Evolutionary conservation across 1,284 basidiomycete genomes (phyloP).

Genomic region (Pseudozyma pruni): DNA sequence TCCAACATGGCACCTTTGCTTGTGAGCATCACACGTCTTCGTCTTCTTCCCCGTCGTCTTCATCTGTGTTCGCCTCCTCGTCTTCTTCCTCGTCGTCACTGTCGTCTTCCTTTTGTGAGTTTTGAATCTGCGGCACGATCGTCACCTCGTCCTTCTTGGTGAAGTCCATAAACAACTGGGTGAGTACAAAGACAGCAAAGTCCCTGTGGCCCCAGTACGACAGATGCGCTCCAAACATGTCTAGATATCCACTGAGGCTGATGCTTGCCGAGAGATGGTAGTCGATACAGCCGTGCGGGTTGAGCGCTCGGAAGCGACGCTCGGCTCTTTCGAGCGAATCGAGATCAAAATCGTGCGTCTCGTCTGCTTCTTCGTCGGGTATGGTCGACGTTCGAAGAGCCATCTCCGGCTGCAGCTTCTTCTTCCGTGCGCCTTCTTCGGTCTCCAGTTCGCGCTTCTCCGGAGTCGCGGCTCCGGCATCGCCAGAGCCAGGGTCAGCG

Average conservation of each 20-base stretch:
- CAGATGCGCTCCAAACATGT: constrained; percentile 60
- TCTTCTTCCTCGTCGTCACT: constrained; percentile 61
- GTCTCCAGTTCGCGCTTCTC: constrained; percentile 6
- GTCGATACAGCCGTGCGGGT: constrained; percentile 64
- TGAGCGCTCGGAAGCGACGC: constrained; percentile 59
- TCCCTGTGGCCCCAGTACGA: constrained; percentile 59
- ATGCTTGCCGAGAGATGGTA: constrained; percentile 45
- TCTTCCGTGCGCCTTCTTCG: constrained; percentile 19
- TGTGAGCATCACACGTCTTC: neutral
- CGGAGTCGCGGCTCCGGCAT: constrained; percentile 3
- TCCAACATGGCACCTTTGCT: neutral
- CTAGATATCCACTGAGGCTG: constrained; percentile 49
- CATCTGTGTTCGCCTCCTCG: constrained; percentile 4
- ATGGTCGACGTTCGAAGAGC: constrained; percentile 11
- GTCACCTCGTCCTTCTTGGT: constrained; percentile 23
- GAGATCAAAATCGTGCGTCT: constrained; percentile 21
- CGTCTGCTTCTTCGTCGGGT: constrained; percentile 11
- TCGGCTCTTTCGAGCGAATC: constrained; percentile 42
- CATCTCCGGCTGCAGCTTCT: constrained; percentile 21
- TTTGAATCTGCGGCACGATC: constrained; percentile 34
- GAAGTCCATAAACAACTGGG: constrained; percentile 57
- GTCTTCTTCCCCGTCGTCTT: constrained; percentile 4
- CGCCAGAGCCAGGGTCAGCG: neutral
- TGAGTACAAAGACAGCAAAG: constrained; percentile 60
- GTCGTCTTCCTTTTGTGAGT: constrained; percentile 10